Conservation (phyloP, 2,329 filamentous ascomycete genomes). For the Diaporthe sp. region DNA sequence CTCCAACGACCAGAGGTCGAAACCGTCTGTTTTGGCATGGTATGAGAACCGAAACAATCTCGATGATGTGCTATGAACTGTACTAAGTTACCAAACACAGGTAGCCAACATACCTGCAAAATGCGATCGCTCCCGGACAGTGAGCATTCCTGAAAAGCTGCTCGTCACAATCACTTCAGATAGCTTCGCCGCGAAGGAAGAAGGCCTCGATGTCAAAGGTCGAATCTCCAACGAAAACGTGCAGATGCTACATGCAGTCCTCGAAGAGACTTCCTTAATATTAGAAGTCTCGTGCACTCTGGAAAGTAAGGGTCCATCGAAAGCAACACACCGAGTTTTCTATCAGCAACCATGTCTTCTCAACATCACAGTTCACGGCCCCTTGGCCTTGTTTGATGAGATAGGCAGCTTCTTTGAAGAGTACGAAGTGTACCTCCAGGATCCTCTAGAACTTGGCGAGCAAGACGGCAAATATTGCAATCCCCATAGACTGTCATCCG, state of each 20-base stretch:
- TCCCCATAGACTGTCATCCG: conserved; percentile 28
- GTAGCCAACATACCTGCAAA: neutral
- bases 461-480: conserved; percentile 30
- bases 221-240: neutral
- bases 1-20: neutral
- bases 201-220: neutral
- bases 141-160: neutral
- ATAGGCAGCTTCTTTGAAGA: conserved; percentile 30
- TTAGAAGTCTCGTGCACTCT: conserved; percentile 29
- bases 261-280: conserved; percentile 22
- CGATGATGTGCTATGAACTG: neutral
- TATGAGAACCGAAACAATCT: neutral
- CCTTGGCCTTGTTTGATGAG: conserved; percentile 13
- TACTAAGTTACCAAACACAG: neutral
- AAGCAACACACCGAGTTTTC: neutral
- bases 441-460: neutral
- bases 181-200: neutral
- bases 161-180: neutral
- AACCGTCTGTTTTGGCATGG: neutral
- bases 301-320: neutral
- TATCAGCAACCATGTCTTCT: conserved; percentile 14
- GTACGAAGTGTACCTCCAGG: conserved; percentile 27
- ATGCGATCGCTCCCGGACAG: neutral
- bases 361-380: neutral
- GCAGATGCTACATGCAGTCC: conserved; percentile 28